A percentile compares a stretch with the other conserved stretches of the same genome.
Conservation (phyloP, 805 yeast genomes). For the Yarrowia sp. region DNA sequence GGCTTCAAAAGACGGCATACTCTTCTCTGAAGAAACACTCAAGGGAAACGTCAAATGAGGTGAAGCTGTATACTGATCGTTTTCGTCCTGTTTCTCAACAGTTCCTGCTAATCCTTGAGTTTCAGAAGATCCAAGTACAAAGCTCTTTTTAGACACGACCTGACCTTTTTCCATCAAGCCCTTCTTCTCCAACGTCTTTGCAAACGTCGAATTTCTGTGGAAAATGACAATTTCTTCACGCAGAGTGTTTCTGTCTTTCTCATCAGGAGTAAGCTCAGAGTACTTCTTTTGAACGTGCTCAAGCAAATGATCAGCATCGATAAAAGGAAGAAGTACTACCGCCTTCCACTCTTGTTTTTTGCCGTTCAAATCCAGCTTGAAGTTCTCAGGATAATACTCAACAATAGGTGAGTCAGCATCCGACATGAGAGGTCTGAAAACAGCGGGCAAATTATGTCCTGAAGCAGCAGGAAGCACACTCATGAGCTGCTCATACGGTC, state of each 20-base stretch:
- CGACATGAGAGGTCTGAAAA: slow-evolving; percentile 79
- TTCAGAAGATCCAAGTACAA: slow-evolving; percentile 31
- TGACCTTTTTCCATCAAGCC: slow-evolving; percentile 37
- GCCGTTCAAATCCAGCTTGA: slow-evolving; percentile 92
- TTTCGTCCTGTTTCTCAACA: slow-evolving; percentile 26
- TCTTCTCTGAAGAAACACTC: slow-evolving; percentile 36
- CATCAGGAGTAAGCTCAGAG: slow-evolving; percentile 61
- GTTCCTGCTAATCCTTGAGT: slow-evolving; percentile 41
- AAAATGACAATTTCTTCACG: slow-evolving; percentile 69
- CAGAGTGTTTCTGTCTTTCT: slow-evolving; percentile 63
- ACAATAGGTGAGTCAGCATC: slow-evolving; percentile 76
- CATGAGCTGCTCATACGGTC: slow-evolving; percentile 92
- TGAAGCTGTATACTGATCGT: slow-evolving; percentile 34
- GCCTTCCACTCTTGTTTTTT: slow-evolving; percentile 95
- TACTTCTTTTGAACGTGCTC: slow-evolving; percentile 66
- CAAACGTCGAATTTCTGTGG: slow-evolving; percentile 59
- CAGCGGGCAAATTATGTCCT: slow-evolving; percentile 77
- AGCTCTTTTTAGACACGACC: slow-evolving; percentile 31
- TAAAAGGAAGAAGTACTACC: slow-evolving; percentile 83
- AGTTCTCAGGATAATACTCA: slow-evolving; percentile 87
- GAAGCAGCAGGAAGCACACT: slow-evolving; percentile 94
- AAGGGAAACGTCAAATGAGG: slow-evolving; percentile 49
- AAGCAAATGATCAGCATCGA: slow-evolving; percentile 75
- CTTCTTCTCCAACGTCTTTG: slow-evolving; percentile 38
- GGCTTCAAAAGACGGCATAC: slow-evolving; percentile 48